Conservation (phyloP, 1,139 yeast genomes). For the Eremothecium gossypii region DNA sequence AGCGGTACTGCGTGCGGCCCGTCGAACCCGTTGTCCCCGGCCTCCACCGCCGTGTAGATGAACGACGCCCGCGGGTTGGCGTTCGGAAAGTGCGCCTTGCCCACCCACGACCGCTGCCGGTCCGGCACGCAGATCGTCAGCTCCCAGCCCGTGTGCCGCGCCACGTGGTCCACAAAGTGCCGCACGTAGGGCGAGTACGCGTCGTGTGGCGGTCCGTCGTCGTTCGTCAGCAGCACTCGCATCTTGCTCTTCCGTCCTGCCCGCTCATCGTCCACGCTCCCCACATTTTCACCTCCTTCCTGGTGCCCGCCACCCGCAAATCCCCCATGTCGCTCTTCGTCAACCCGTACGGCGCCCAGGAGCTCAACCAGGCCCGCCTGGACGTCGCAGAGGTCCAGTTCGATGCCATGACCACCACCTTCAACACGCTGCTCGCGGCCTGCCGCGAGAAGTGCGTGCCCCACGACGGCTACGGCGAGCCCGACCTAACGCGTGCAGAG, state of each 20-base stretch:
- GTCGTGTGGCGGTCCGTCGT: conserved; percentile 89
- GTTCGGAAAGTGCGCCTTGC: conserved; percentile 94
- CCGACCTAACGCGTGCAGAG: conserved; percentile 73
- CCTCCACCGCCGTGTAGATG: conserved; percentile 43
- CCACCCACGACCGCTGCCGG: conserved; percentile 87
- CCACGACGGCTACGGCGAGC: conserved; percentile 62
- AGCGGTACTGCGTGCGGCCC: conserved; percentile 62
- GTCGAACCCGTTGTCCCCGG: conserved; percentile 42
- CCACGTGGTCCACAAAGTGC: conserved; percentile 65
- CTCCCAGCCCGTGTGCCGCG: conserved; percentile 65
- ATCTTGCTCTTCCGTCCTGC: background rate
- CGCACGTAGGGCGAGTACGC: conserved; percentile 79
- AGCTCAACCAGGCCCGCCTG: conserved; percentile 58
- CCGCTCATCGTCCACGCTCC: background rate
- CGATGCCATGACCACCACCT: conserved; percentile 61
- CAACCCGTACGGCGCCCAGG: conserved; percentile 36
- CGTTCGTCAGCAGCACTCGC: conserved; percentile 54
- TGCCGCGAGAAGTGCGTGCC: conserved; percentile 69
- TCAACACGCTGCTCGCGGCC: conserved; percentile 45
- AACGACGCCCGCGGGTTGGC: conserved; percentile 60
- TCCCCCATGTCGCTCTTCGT: conserved; percentile 53
- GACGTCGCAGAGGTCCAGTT: conserved; percentile 68
- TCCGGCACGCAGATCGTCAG: conserved; percentile 77
- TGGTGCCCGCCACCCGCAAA: background rate
- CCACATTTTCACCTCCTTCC: background rate